Evolutionary conservation across 331 rosid genomes (phyloP).

Genomic region (Spiraea crenata): DNA sequence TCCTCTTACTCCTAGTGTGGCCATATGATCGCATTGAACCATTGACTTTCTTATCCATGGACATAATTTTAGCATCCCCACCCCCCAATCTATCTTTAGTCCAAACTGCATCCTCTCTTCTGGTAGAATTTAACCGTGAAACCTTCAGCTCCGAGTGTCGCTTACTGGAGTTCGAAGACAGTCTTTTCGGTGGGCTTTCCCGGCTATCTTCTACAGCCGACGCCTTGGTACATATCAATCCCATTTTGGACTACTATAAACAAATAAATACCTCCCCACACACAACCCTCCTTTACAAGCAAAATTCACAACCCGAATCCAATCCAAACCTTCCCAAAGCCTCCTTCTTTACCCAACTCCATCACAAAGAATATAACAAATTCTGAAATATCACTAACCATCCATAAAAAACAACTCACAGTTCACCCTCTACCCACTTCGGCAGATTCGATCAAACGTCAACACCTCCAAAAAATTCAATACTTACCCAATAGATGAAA

Average conservation of each 20-base stretch:
- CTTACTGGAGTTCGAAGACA: slow-evolving; percentile 35
- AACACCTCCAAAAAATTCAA: not conserved
- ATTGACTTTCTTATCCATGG: slow-evolving; percentile 45
- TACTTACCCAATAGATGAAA: not conserved
- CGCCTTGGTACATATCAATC: slow-evolving; percentile 58
- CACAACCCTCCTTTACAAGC: slow-evolving; percentile 25
- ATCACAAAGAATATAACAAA: slow-evolving; percentile 26
- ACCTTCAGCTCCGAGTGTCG: slow-evolving; percentile 36
- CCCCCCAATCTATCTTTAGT: slow-evolving; percentile 35
- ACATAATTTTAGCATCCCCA: slow-evolving; percentile 44
- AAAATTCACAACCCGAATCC: slow-evolving; percentile 24
- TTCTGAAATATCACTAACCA: slow-evolving; percentile 19
- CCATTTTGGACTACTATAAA: slow-evolving; percentile 52
- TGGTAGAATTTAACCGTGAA: slow-evolving; percentile 52
- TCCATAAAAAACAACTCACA: slow-evolving; percentile 10
- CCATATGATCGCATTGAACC: slow-evolving; percentile 41
- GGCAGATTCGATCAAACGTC: not conserved
- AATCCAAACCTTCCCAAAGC: slow-evolving; percentile 30
- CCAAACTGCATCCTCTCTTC: slow-evolving; percentile 42
- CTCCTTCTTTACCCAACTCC: slow-evolving; percentile 35
- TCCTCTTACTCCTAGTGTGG: slow-evolving; percentile 41
- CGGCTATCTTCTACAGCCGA: slow-evolving; percentile 58
- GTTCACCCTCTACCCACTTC: slow-evolving; percentile 19
- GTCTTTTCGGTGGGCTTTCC: slow-evolving; percentile 45
- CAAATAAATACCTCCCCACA: slow-evolving; percentile 14